Conservation (phyloP, 2,329 filamentous ascomycete genomes). For the Hirsutella rhossiliensis region DNA sequence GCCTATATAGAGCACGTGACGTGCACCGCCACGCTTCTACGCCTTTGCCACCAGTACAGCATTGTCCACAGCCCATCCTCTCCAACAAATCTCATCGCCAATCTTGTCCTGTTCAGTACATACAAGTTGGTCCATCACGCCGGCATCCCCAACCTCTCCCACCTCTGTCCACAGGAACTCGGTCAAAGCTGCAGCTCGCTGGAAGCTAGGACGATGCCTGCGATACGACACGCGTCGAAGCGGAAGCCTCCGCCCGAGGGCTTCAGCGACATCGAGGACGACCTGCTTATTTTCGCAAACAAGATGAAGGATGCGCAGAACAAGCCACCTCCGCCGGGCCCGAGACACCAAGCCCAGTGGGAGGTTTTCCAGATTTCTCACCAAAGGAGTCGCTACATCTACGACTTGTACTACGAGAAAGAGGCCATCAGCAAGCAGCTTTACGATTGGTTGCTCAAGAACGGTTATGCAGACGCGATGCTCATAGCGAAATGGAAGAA, state of each 20-base stretch:
- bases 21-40: constrained; percentile 4
- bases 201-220: constrained; percentile 45
- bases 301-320: constrained; percentile 96
- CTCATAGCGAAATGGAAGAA: constrained; percentile 99
- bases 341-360: constrained; percentile 86
- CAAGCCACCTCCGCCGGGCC: constrained; percentile 65
- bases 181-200: constrained; percentile 1
- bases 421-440: constrained; percentile 85
- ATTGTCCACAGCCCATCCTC: not conserved
- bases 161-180: not conserved
- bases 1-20: constrained; percentile 15
- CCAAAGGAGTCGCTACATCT: constrained; percentile 84
- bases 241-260: constrained; percentile 75
- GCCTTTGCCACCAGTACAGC: not conserved
- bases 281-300: constrained; percentile 73
- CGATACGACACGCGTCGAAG: constrained; percentile 62
- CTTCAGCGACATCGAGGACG: constrained; percentile 80
- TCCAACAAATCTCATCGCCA: not conserved
- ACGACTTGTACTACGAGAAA: constrained; percentile 96
- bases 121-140: not conserved
- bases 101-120: not conserved
- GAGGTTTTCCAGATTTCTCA: constrained; percentile 96
- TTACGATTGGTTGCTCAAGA: constrained; percentile 96
- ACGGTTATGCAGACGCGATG: constrained; percentile 87
- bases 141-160: not conserved